Evolutionary conservation across 164 flowering plant genomes (phyloP), one percentile per base, ranked within the genome.

Genomic region (Macadamia integrifolia): DNA sequence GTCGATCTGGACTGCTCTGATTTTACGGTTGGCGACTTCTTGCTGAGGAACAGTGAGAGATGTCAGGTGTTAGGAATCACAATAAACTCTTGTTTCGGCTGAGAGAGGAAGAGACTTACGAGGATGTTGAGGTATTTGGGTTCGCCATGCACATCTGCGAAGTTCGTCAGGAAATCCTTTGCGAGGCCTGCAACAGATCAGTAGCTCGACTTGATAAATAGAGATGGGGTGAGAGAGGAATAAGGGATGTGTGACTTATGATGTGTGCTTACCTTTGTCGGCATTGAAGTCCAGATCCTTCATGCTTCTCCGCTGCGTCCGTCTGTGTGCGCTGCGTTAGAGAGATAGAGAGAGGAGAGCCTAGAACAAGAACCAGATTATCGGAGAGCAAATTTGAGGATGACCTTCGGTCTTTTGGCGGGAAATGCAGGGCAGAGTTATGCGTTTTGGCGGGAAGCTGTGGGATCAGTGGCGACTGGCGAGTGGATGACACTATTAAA

Each of bases 1-100:
- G 23, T 90, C 90, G 32, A 95, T 88, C 66, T 90, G 83, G 11
- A 95, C 50, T 1, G 91, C 82, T 3, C 88, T 85, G 53, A 75
- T 66, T 72, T 80, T 89, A 1, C 79, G 89, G 62, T 92, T 92
- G 0, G 99, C 91, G 17, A 95, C 96, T 28, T 92, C 94, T 92
- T 92, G 98, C 99, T 95, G 87, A 62, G 67, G 40, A 77, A 43
- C 9, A 17, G 58, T 30, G 13, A 28, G 42, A 66, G n/a, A 62
- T 60, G 23, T 43, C 17, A 30, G 53, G 23, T 29, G 9, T n/a
- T 1, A 14, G 52, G 44, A 50, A 23, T n/a, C 17, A 28, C 58
- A 1, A 44, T 30, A 23, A 29, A 9, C 12, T 65, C 40, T 35
- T 35, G 5, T 44, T 12, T 1, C 23, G 10, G 42, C 9, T 35